Conservation (phyloP, 2,329 filamentous ascomycete genomes). For the Calonectria hawksworthii region DNA sequence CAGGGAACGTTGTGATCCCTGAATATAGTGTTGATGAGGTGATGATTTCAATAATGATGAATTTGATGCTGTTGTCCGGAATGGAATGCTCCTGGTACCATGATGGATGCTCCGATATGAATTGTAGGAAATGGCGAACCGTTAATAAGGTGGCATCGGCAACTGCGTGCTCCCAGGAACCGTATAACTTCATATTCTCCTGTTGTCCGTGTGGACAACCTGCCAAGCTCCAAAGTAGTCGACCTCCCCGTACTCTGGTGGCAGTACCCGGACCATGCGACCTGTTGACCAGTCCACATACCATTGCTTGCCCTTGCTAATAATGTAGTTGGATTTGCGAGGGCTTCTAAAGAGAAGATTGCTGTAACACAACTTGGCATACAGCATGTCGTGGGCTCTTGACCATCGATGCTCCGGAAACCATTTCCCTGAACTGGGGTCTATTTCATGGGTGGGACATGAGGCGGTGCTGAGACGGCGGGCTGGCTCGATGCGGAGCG, state of each 20-base stretch:
- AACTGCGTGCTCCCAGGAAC: constrained; percentile 15
- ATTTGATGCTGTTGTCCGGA: constrained; percentile 15
- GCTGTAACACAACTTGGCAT: constrained; percentile 72
- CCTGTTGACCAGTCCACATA: constrained; percentile 72
- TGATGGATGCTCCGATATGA: constrained; percentile 13
- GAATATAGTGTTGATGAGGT: not conserved
- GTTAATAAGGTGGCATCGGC: constrained; percentile 15
- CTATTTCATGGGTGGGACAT: constrained; percentile 60
- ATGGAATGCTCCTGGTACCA: constrained; percentile 18
- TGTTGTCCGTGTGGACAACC: constrained; percentile 64
- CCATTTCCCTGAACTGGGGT: constrained; percentile 69
- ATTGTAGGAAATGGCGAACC: constrained; percentile 16
- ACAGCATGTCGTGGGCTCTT: constrained; percentile 68
- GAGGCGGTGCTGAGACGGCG: constrained; percentile 61
- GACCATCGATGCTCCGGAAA: constrained; percentile 68
- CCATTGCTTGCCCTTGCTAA: constrained; percentile 70
- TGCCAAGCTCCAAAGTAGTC: constrained; percentile 66
- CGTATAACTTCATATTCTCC: constrained; percentile 53
- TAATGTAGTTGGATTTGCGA: constrained; percentile 70
- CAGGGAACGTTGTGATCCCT: not conserved
- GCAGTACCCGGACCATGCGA: constrained; percentile 66
- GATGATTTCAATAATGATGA: not conserved
- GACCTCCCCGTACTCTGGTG: constrained; percentile 67
- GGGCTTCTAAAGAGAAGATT: constrained; percentile 69
- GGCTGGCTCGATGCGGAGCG: constrained; percentile 49